Evolutionary conservation across 257 asterid species (phyloP), one percentile per base, ranked within the genome.

Genomic region (Nicotiana paniculata): DNA sequence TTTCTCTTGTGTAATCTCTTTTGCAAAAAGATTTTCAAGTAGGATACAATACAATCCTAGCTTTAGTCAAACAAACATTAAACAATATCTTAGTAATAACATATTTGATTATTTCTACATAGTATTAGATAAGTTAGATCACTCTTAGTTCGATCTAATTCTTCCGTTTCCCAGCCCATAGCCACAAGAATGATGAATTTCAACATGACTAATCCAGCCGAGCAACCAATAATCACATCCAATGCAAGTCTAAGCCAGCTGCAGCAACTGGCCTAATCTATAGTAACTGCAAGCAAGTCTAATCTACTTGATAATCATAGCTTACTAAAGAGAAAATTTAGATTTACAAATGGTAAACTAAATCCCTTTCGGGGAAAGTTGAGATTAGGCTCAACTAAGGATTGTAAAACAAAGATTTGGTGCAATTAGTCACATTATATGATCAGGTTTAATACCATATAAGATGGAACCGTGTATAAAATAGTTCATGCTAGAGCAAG

Each of bases 401-500:
- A 70, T 39, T 43, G 46, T 5, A 43, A 70, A 70, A 43, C 37
- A 43, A 39, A 70, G 12, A 10, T 21, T 21, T 70, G 78, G 12
- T n/a, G 17, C 35, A 43, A 43, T 21, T 70, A 70, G n/a, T 43
- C 12, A 70, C 37, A 70, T 21, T 43, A 11, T 28, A 70, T 43
- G 77, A 70, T 43, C 59, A 21, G 59, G 55, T 21, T 70, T 70
- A 43, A 24, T 43, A 39, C 35, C 5, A 39, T 70, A 70, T 43
- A 32, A 43, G 43, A 21, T 43, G 77, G 77, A 43, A 43, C 35
- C 33, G 30, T 70, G 21, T 21, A 43, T 43, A 43, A 70, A 70
- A 17, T 18, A 70, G 77, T 43, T 43, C 77, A 70, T 70, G 58
- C 77, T 21, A 69, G n/a, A 70, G 78, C 59, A 70, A 70, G 78